Evolutionary conservation across 225 moss, liverwort and hornwort genomes (phyloP).

Genomic region (Rhytidiadelphus loreus): DNA sequence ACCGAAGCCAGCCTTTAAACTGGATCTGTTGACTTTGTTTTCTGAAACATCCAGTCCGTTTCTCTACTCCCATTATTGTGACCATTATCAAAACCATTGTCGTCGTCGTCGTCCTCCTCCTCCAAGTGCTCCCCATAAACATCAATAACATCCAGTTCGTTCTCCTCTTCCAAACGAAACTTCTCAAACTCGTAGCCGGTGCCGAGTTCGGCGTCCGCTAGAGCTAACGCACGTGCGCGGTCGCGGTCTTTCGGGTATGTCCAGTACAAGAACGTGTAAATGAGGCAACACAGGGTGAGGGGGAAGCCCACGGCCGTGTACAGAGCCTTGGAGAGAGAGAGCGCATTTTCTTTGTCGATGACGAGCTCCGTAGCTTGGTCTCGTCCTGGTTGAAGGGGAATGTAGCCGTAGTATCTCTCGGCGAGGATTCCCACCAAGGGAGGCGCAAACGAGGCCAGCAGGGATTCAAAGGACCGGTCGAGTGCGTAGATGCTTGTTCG

Average conservation of each 20-base stretch:
- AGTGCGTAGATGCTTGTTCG: slow-evolving; percentile 83
- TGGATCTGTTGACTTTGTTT: slow-evolving; percentile 1
- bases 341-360: slow-evolving; percentile 65
- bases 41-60: slow-evolving; percentile 18
- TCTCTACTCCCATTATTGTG: not conserved
- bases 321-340: slow-evolving; percentile 69
- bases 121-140: slow-evolving; percentile 29
- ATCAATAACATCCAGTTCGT: slow-evolving; percentile 30
- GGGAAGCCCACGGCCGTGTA: slow-evolving; percentile 66
- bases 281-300: slow-evolving; percentile 63
- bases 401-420: slow-evolving; percentile 59
- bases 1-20: not conserved
- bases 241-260: slow-evolving; percentile 88
- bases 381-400: slow-evolving; percentile 25
- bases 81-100: too few relatives aligned
- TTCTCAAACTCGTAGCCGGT: slow-evolving; percentile 20
- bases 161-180: slow-evolving; percentile 36
- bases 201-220: slow-evolving; percentile 11
- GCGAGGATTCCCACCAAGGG: slow-evolving; percentile 79
- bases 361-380: slow-evolving; percentile 14
- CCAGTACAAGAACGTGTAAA: slow-evolving; percentile 77
- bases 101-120: not conserved
- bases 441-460: slow-evolving; percentile 78
- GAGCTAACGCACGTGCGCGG: slow-evolving; percentile 38
- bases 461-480: slow-evolving; percentile 72